Evolutionary conservation across 2,329 filamentous ascomycete genomes (phyloP), one percentile per base, ranked within the genome.

Genomic region (Lasiodiplodia theobromae): DNA sequence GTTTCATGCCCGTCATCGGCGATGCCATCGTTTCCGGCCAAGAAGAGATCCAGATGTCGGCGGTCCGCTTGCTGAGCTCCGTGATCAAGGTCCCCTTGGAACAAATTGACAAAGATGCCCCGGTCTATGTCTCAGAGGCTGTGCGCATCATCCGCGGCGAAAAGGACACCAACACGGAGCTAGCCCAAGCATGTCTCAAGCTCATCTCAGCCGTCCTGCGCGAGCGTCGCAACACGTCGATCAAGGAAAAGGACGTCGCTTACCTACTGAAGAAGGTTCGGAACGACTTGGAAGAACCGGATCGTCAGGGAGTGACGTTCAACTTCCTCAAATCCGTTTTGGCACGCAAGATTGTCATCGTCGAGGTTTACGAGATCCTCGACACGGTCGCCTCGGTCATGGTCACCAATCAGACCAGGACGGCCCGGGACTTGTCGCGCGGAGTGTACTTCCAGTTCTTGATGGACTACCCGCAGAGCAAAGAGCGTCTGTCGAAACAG

Each of bases 391-490:
- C 93, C 57, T 90, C 88, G 3, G 91, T 97, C 78, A 98, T 98
- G 94, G 92, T 99, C 68, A 97, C 92, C 54, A 98, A 98, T 76
- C 93, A 97, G 71, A 94, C 96, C 73, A 91, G 92, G 73, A 90
- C 92, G 71, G 95, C 95, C 2, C 88, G 96, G 65, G 93, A 97
- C 77, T 85, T 97, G 47, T 94, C 95, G 16, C 87, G 96, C 68
- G 93, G 93, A 23, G 91, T 93, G 16, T 99, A 96, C 80, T 91
- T 97, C 79, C 93, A 97, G 73, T 99, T 99, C 81, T 83, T 99
- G 68, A 89, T 94, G 72, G 94, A 97, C 66, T 99, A 97, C 76
- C 95, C 96, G 0, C 96, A 98, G 78, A 93, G 92, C 74, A 94
- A 94, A 79, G 92, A 89, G 71, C 87, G 96, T 16, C 96, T 96